Conservation (phyloP, 192 early-diverging fungal species). For the Glomus cerebriforme region DNA sequence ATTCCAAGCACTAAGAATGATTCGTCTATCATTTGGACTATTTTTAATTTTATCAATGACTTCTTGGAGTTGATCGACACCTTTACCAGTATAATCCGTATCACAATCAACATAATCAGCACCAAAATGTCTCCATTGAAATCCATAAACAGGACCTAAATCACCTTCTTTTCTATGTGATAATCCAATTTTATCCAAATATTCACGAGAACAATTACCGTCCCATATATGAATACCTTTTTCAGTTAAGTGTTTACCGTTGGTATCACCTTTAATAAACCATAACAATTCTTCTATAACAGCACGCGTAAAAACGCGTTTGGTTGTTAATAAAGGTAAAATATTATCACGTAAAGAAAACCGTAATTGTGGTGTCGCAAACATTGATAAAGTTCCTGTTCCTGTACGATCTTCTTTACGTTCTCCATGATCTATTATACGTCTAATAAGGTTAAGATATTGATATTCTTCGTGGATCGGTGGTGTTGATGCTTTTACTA, state of each 20-base stretch:
- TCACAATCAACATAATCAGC: slow-evolving; percentile 84
- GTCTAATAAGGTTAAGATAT: slow-evolving; percentile 77
- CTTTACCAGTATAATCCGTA: slow-evolving; percentile 84
- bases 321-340: slow-evolving; percentile 93
- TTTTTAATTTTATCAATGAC: slow-evolving; percentile 86
- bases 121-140: slow-evolving; percentile 99
- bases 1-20: slow-evolving; percentile 97
- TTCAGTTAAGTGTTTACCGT: slow-evolving; percentile 71
- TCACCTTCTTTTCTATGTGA: slow-evolving; percentile 78
- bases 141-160: slow-evolving; percentile 95
- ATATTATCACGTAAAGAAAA: slow-evolving; percentile 75
- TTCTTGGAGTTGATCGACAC: slow-evolving; percentile 90
- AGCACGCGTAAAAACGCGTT: slow-evolving; percentile 88
- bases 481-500: neutral
- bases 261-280: slow-evolving; percentile 92
- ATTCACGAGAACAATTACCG: slow-evolving; percentile 88
- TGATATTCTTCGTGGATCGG: slow-evolving; percentile 77
- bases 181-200: slow-evolving; percentile 84
- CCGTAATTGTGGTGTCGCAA: slow-evolving; percentile 86
- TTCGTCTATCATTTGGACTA: slow-evolving; percentile 86
- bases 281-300: slow-evolving; percentile 95
- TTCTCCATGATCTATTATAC: slow-evolving; percentile 74
- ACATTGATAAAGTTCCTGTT: slow-evolving; percentile 77
- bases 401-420: slow-evolving; percentile 87
- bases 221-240: slow-evolving; percentile 85